A percentile compares a stretch with the other conserved stretches of the same genome.
phyloP scores from a whole-genome alignment of 331 rosid species.

The Phaseolus coccineus region DNA sequence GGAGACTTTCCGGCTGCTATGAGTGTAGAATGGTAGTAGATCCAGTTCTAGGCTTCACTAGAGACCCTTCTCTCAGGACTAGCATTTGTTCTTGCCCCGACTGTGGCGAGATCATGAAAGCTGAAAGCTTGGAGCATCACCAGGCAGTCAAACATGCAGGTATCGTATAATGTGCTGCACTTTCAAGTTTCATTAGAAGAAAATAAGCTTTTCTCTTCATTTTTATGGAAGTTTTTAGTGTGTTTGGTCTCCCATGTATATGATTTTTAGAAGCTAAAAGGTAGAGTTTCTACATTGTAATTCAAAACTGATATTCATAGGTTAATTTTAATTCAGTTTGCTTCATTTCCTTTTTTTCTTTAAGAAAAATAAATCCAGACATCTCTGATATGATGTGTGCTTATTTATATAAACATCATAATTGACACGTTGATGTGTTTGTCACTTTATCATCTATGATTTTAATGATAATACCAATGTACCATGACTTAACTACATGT shows the following conservation, averaged over 20 bases:
- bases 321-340: neutral
- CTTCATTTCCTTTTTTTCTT: neutral
- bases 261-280: neutral
- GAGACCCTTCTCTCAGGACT: constrained; percentile 77
- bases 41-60: constrained; percentile 79
- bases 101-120: constrained; percentile 84
- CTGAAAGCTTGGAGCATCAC: constrained; percentile 77
- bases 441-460: neutral
- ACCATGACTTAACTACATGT: constrained; percentile 15
- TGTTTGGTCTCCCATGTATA: neutral
- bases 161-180: constrained; percentile 23
- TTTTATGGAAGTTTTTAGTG: neutral
- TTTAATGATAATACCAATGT: neutral
- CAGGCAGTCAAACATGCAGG: constrained; percentile 89
- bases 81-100: constrained; percentile 80
- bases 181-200: neutral
- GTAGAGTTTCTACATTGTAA: neutral
- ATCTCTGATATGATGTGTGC: neutral
- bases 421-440: neutral
- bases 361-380: too few relatives aligned
- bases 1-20: constrained; percentile 87
- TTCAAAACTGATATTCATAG: neutral
- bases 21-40: constrained; percentile 94
- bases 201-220: neutral
- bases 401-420: neutral